phyloP scores from a whole-genome alignment of 768 basidiomycete genomes.

The Lactifluus echinatus region DNA sequence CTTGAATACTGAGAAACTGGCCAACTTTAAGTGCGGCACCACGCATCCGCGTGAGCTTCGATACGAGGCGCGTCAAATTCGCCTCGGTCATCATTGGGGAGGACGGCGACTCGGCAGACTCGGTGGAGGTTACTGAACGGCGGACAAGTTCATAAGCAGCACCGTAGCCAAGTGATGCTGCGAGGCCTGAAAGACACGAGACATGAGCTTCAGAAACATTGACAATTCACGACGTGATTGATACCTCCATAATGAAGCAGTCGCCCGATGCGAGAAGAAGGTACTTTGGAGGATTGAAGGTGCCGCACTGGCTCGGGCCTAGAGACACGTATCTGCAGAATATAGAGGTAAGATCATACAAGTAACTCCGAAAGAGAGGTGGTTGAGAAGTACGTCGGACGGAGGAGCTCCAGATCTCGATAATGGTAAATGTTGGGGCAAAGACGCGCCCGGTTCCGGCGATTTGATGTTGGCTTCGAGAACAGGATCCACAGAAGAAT shows the following conservation, averaged over 20 bases:
- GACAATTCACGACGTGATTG: neutral
- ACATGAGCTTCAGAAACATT: neutral
- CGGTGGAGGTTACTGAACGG: slow-evolving; percentile 37
- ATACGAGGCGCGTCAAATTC: slow-evolving; percentile 82
- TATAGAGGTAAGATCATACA: neutral
- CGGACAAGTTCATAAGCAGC: slow-evolving; percentile 82
- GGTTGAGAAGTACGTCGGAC: slow-evolving; percentile 17
- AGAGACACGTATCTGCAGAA: neutral
- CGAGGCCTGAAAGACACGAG: slow-evolving; percentile 56
- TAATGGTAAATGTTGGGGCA: neutral
- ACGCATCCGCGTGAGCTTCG: slow-evolving; percentile 90
- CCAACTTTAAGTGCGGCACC: slow-evolving; percentile 95
- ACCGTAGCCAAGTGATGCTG: slow-evolving; percentile 81
- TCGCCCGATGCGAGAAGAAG: slow-evolving; percentile 81
- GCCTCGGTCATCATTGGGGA: slow-evolving; percentile 84
- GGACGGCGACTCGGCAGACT: slow-evolving; percentile 25
- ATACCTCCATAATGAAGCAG: slow-evolving; percentile 91
- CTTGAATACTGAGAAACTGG: slow-evolving; percentile 97
- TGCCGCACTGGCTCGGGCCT: slow-evolving; percentile 29
- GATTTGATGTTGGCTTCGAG: neutral
- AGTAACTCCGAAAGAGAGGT: neutral
- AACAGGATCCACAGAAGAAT: neutral
- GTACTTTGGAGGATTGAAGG: slow-evolving; percentile 78
- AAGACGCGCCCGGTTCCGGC: neutral
- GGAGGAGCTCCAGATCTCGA: slow-evolving; percentile 2